These are phyloP conservation scores for Candida xiaguanensis DNA, from an alignment of 805 yeast genomes.

Conservation along the genomic window DNA sequence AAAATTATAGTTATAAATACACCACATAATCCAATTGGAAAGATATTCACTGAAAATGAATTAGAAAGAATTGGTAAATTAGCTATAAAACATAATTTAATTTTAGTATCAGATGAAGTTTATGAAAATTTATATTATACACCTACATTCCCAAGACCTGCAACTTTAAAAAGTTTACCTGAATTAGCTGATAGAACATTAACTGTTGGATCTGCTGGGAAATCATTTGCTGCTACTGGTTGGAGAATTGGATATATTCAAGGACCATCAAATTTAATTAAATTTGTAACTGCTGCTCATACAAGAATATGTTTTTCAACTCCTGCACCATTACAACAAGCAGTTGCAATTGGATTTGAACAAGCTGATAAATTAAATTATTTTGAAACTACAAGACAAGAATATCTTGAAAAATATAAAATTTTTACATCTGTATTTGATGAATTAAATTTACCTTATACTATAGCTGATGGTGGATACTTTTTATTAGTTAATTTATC, in stretches of 20 bases:
- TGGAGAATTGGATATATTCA: slow-evolving; percentile 98
- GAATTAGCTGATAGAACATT: slow-evolving; percentile 76
- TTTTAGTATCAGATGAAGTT: slow-evolving; percentile 89
- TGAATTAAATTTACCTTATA: slow-evolving; percentile 83
- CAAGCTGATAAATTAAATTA: slow-evolving; percentile 61
- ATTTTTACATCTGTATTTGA: slow-evolving; percentile 77
- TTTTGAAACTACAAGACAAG: slow-evolving; percentile 64
- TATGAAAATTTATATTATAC: slow-evolving; percentile 84
- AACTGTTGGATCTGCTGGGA: slow-evolving; percentile 96
- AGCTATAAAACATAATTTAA: slow-evolving; percentile 80
- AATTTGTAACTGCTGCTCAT: slow-evolving; percentile 83
- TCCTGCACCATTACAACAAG: slow-evolving; percentile 91
- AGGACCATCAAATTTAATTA: slow-evolving; percentile 77
- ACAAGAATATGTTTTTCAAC: slow-evolving; percentile 90
- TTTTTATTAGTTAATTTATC: slow-evolving; percentile 85
- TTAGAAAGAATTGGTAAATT: slow-evolving; percentile 70
- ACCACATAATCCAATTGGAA: slow-evolving; percentile 97
- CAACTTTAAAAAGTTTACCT: slow-evolving; percentile 61
- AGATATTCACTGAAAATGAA: slow-evolving; percentile 76
- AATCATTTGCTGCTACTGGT: slow-evolving; percentile 97
- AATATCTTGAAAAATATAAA: slow-evolving; percentile 68
- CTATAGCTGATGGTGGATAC: slow-evolving; percentile 90
- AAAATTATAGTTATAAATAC: slow-evolving; percentile 85
- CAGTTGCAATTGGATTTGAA: slow-evolving; percentile 73
- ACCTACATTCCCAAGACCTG: slow-evolving; percentile 72